Evolutionary conservation across 768 basidiomycete genomes (phyloP).

Genomic region (Suillus variegatus): DNA sequence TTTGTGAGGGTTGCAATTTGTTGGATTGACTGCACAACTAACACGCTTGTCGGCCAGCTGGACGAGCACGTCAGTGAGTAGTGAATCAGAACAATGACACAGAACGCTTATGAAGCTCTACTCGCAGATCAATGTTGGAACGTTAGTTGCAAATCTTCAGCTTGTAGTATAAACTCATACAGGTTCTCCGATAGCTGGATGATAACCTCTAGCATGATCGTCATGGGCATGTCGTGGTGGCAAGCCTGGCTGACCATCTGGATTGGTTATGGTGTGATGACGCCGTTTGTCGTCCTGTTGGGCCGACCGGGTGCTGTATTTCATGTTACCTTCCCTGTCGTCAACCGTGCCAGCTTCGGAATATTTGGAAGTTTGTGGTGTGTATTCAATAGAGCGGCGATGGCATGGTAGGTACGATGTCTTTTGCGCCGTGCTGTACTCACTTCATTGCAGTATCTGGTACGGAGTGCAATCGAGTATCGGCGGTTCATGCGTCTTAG

Average conservation of each 20-base stretch:
- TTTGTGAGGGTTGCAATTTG: conserved; percentile 40
- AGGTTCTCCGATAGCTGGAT: conserved; percentile 51
- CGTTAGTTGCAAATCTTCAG: not conserved
- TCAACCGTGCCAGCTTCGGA: conserved; percentile 68
- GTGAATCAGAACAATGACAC: not conserved
- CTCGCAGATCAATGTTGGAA: conserved; percentile 5
- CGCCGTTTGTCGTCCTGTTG: conserved; percentile 68
- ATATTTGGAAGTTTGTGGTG: conserved; percentile 74
- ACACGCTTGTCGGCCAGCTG: conserved; percentile 31
- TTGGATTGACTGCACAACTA: not conserved
- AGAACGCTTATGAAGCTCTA: not conserved
- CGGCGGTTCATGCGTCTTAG: conserved; percentile 68
- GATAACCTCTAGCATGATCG: conserved; percentile 68
- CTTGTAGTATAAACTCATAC: not conserved
- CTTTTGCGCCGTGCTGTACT: conserved; percentile 18
- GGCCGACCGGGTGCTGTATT: conserved; percentile 71
- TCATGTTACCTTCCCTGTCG: conserved; percentile 69
- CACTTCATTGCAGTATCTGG: conserved; percentile 48
- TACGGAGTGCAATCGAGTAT: conserved; percentile 75
- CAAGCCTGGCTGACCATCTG: conserved; percentile 78
- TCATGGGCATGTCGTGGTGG: conserved; percentile 72
- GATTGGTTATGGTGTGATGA: conserved; percentile 56
- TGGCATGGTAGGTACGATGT: conserved; percentile 54
- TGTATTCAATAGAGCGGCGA: conserved; percentile 65
- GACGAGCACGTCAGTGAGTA: conserved; percentile 61